Evolutionary conservation across 1,284 basidiomycete species (phyloP).

Genomic region (Mrakiaceae sp.): DNA sequence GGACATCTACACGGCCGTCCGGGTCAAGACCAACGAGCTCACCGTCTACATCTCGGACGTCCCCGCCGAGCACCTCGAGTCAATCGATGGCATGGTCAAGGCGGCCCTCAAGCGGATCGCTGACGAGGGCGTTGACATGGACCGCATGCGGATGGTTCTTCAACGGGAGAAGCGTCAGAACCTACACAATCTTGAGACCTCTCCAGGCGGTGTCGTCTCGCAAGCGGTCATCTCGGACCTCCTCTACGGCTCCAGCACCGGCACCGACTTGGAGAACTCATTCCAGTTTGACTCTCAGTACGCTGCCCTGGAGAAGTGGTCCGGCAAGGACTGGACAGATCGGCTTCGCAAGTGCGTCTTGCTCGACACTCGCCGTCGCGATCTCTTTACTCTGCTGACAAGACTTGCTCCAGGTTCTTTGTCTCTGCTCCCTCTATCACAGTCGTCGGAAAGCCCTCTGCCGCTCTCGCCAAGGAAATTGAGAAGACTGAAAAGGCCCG

Average conservation of each 20-base stretch:
- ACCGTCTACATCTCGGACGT: conserved; percentile 74
- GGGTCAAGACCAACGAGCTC: conserved; percentile 63
- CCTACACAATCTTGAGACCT: conserved; percentile 32
- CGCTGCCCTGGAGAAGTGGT: conserved; percentile 56
- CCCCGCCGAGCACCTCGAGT: conserved; percentile 63
- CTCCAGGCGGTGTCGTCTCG: conserved; percentile 55
- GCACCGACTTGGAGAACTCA: conserved; percentile 59
- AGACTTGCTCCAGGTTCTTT: conserved; percentile 50
- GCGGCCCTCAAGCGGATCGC: conserved; percentile 61
- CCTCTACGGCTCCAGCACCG: conserved; percentile 74
- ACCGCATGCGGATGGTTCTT: conserved; percentile 78
- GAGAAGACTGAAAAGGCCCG: conserved; percentile 72
- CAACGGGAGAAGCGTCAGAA: conserved; percentile 73
- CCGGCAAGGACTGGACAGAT: conserved; percentile 61
- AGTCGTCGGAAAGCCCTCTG: conserved; percentile 79
- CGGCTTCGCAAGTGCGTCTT: conserved; percentile 63
- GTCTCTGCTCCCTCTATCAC: conserved; percentile 58
- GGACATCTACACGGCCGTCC: conserved; percentile 65
- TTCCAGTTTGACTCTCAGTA: conserved; percentile 74
- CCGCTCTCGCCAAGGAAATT: conserved; percentile 66
- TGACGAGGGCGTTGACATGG: conserved; percentile 76
- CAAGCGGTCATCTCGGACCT: conserved; percentile 49
- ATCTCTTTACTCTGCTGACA: not conserved
- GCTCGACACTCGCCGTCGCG: not conserved
- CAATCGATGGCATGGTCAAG: conserved; percentile 59